A percentile compares a stretch with the other conserved stretches of the same genome.
These are phyloP conservation scores for Exophiala sp. DNA, from an alignment of 2,329 filamentous ascomycete genomes.

Conservation along the genomic window DNA sequence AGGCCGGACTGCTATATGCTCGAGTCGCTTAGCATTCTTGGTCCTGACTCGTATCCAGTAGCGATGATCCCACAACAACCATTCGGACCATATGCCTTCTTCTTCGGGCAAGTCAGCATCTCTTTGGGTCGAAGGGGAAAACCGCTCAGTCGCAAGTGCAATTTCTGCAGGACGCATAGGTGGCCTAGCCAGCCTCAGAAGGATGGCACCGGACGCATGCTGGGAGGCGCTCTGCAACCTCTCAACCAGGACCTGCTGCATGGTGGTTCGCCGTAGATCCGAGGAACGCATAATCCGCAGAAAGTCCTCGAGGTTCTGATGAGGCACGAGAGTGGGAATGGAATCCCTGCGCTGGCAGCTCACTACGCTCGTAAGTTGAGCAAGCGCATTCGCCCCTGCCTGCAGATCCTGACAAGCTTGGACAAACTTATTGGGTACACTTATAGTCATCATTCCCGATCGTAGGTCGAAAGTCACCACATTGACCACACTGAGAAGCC, in stretches of 20 bases:
- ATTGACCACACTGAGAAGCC: constrained; percentile 6
- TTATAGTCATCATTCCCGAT: constrained; percentile 16
- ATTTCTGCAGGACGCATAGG: constrained; percentile 18
- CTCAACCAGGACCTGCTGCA: constrained; percentile 14
- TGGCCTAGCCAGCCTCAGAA: constrained; percentile 18
- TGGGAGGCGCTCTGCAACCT: not conserved
- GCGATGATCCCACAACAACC: constrained; percentile 24
- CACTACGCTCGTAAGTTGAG: constrained; percentile 19
- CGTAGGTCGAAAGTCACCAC: constrained; percentile 17
- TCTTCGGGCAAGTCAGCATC: not conserved
- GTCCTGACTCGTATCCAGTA: constrained; percentile 22
- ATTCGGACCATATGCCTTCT: constrained; percentile 12
- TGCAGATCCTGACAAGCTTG: constrained; percentile 8
- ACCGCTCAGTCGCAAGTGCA: constrained; percentile 1
- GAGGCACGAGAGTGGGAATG: constrained; percentile 15
- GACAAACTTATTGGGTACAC: constrained; percentile 8
- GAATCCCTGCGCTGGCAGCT: constrained; percentile 17
- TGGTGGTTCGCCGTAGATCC: not conserved
- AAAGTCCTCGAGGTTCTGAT: constrained; percentile 14
- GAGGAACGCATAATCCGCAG: constrained; percentile 3
- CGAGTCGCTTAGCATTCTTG: constrained; percentile 2
- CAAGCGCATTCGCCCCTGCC: constrained; percentile 17
- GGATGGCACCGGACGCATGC: not conserved
- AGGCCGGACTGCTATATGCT: constrained; percentile 14
- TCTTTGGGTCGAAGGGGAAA: not conserved